Percentiles rank a stretch among this genome's conserved stretches.
phyloP scores from a whole-genome alignment of 805 yeast genomes.

The Lachancea thermotolerans region DNA sequence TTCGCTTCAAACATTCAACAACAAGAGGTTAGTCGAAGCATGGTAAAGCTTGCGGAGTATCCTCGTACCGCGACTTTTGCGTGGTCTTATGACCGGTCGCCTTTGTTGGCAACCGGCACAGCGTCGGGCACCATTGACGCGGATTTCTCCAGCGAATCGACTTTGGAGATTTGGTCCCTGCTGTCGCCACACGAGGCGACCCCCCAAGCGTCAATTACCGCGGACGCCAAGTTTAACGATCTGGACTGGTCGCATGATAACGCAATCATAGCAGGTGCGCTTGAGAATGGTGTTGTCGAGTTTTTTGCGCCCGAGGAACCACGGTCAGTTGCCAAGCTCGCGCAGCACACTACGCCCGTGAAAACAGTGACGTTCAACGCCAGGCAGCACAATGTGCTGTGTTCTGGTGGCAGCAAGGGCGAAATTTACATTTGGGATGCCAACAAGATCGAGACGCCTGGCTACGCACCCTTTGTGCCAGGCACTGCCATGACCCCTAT shows the following conservation, averaged over 20 bases:
- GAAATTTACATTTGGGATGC: conserved; percentile 90
- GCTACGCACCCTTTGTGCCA: conserved; percentile 46
- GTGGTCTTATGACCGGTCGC: conserved; percentile 76
- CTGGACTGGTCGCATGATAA: conserved; percentile 72
- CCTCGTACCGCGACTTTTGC: conserved; percentile 90
- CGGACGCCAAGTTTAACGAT: conserved; percentile 64
- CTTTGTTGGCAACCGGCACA: conserved; percentile 82
- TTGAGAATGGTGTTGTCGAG: conserved; percentile 74
- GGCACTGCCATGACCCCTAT: conserved; percentile 72
- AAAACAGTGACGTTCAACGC: conserved; percentile 73
- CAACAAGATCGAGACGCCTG: conserved; percentile 39
- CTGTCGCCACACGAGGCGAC: conserved; percentile 34
- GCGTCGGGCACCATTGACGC: conserved; percentile 95
- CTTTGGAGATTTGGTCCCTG: conserved; percentile 75
- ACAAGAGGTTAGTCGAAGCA: conserved; percentile 16
- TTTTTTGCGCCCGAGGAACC: conserved; percentile 52
- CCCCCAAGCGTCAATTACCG: conserved; percentile 40
- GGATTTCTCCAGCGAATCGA: conserved; percentile 70
- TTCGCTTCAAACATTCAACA: not conserved
- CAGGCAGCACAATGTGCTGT: conserved; percentile 61
- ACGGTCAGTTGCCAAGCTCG: conserved; percentile 46
- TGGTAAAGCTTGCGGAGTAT: conserved; percentile 83
- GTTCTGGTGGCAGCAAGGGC: conserved; percentile 83
- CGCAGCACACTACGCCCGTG: conserved; percentile 63
- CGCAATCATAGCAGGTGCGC: conserved; percentile 77